phyloP scores from a whole-genome alignment of 139 green algal genomes.

The Chlorella sorokiniana region DNA sequence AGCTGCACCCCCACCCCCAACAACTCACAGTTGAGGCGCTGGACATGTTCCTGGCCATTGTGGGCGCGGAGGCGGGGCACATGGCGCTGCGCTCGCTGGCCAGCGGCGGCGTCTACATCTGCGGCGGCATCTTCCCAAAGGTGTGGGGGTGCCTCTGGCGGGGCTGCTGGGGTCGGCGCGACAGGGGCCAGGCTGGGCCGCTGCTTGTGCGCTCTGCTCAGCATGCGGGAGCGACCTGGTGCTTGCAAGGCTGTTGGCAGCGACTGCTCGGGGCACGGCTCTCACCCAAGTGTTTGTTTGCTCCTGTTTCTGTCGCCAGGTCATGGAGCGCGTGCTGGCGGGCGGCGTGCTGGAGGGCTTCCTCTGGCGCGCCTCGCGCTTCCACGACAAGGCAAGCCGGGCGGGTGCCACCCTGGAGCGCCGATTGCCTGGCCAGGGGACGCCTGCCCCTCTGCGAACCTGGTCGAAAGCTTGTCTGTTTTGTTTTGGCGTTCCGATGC shows the following conservation, averaged over 20 bases:
- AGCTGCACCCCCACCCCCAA: too few relatives aligned
- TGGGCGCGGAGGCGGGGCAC: constrained; percentile 79
- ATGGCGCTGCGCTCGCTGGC: constrained; percentile 86
- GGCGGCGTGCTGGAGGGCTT: constrained; percentile 73
- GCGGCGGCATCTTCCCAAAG: constrained; percentile 86
- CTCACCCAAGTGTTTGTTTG: not conserved
- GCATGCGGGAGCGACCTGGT: not conserved
- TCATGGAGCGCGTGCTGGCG: constrained; percentile 56
- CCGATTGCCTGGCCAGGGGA: not conserved
- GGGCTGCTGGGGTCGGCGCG: not conserved
- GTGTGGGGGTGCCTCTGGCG: constrained; percentile 17
- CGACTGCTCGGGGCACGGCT: too few relatives aligned
- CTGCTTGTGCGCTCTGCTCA: not conserved
- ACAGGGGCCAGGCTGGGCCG: not conserved
- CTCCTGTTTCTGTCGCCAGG: constrained; percentile 5
- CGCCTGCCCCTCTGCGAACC: not conserved
- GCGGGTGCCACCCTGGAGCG: not conserved
- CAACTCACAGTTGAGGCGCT: constrained; percentile 84
- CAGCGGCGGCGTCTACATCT: constrained; percentile 88
- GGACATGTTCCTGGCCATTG: constrained; percentile 88
- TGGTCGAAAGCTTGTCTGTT: not conserved
- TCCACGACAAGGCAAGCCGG: constrained; percentile 49
- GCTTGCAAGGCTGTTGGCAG: too few relatives aligned
- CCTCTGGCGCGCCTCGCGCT: constrained; percentile 59
- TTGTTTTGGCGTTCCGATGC: not conserved